phyloP scores from a whole-genome alignment of 2,329 filamentous ascomycete species.

The Atkinsonella texensis region DNA sequence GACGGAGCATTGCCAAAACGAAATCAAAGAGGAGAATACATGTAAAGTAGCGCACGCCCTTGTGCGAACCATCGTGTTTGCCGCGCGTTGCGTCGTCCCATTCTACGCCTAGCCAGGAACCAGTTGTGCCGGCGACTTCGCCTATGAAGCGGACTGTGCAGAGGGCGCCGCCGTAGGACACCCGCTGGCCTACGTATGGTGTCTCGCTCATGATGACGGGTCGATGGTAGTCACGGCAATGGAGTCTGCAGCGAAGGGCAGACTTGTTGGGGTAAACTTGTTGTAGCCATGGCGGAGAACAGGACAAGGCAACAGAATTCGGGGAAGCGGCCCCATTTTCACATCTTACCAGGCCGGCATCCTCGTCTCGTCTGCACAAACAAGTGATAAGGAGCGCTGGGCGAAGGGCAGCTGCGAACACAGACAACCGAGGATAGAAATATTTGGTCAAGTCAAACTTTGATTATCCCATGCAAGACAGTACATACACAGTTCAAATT shows the following conservation, averaged over 20 bases:
- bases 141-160: slow-evolving; percentile 84
- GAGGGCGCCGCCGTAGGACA: slow-evolving; percentile 64
- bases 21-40: slow-evolving; percentile 38
- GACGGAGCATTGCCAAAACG: background rate
- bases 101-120: slow-evolving; percentile 86
- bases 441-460: background rate
- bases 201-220: slow-evolving; percentile 23
- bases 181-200: slow-evolving; percentile 54
- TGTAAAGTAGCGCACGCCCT: slow-evolving; percentile 67
- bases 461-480: background rate
- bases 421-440: background rate
- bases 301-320: slow-evolving; percentile 14
- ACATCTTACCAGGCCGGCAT: background rate
- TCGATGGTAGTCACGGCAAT: background rate
- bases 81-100: slow-evolving; percentile 84
- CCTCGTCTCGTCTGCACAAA: background rate
- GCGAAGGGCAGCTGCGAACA: background rate
- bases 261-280: background rate
- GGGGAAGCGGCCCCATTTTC: background rate
- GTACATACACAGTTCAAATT: background rate
- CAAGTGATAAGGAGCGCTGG: too few species aligned
- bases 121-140: slow-evolving; percentile 59
- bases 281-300: slow-evolving; percentile 2
- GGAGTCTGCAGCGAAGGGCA: background rate
- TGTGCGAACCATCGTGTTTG: slow-evolving; percentile 81